Evolutionary conservation across 495 filamentous ascomycete species (phyloP).

Genomic region (Annulohypoxylon nitens): DNA sequence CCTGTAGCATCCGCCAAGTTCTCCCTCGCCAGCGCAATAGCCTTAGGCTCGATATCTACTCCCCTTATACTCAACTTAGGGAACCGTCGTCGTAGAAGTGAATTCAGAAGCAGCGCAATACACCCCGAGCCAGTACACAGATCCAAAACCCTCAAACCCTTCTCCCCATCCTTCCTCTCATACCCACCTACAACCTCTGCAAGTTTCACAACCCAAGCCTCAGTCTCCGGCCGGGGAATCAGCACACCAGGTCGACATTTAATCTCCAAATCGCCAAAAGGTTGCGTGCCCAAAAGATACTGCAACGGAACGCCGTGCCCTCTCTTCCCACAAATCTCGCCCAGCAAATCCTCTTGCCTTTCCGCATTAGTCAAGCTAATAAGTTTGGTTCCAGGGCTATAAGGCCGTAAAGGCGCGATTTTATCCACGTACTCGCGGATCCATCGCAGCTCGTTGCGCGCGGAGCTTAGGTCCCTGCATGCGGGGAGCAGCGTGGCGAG

Average conservation of each 20-base stretch:
- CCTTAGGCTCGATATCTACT: conserved; percentile 71
- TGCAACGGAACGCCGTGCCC: conserved; percentile 81
- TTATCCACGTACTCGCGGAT: conserved; percentile 71
- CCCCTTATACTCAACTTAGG: conserved; percentile 54
- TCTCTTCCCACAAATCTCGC: conserved; percentile 68
- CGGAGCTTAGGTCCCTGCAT: conserved; percentile 75
- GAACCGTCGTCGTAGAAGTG: conserved; percentile 60
- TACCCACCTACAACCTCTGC: conserved; percentile 58
- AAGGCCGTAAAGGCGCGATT: not conserved
- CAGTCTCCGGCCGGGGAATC: conserved; percentile 88
- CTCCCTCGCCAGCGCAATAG: conserved; percentile 70
- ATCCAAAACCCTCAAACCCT: conserved; percentile 75
- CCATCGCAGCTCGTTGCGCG: conserved; percentile 88
- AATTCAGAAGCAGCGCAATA: conserved; percentile 80
- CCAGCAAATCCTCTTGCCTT: not conserved
- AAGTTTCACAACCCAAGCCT: conserved; percentile 72
- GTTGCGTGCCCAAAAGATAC: conserved; percentile 90
- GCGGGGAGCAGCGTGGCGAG: conserved; percentile 76
- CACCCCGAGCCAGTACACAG: conserved; percentile 93
- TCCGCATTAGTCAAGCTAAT: not conserved
- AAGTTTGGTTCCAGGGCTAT: not conserved
- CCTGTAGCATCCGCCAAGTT: conserved; percentile 71
- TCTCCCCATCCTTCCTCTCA: not conserved
- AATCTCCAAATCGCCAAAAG: conserved; percentile 88
- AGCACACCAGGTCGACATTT: conserved; percentile 79